Evolutionary conservation across 2,329 filamentous ascomycete genomes (phyloP).

Genomic region (Beauveria scarabaeidicola): DNA sequence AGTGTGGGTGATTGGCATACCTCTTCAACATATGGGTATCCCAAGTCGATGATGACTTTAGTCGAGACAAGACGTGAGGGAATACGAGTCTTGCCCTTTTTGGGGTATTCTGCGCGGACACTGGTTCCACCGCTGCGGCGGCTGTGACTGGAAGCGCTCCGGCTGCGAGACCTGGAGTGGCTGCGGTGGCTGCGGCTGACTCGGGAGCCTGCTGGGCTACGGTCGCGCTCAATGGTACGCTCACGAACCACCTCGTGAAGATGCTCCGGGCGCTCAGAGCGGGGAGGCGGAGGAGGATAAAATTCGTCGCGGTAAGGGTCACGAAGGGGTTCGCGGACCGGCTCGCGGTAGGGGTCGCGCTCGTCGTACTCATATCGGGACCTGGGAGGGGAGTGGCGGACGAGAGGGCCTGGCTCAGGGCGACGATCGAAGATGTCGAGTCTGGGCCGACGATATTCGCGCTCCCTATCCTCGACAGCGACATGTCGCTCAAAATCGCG

Average conservation of each 20-base stretch:
- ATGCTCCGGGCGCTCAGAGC: constrained; percentile 50
- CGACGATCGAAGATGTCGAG: constrained; percentile 83
- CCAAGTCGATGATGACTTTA: constrained; percentile 71
- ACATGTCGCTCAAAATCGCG: constrained; percentile 44
- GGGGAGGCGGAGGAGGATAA: constrained; percentile 60
- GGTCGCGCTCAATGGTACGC: constrained; percentile 33
- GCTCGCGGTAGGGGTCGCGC: constrained; percentile 47
- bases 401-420: constrained; percentile 44
- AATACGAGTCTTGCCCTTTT: constrained; percentile 84
- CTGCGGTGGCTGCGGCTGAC: constrained; percentile 31
- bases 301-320: constrained; percentile 34
- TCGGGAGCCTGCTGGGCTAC: constrained; percentile 31
- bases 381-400: constrained; percentile 15
- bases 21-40: constrained; percentile 82
- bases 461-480: constrained; percentile 44
- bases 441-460: constrained; percentile 47
- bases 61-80: constrained; percentile 72
- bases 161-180: constrained; percentile 26
- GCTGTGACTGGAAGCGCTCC: constrained; percentile 37
- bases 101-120: constrained; percentile 57
- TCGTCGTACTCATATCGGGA: constrained; percentile 38
- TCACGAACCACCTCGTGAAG: constrained; percentile 52
- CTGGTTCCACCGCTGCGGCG: constrained; percentile 43
- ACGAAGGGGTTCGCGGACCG: constrained; percentile 27
- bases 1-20: constrained; percentile 37